Conservation (phyloP, 352 stramenopile species). For the Poterioochromonas sp. region DNA sequence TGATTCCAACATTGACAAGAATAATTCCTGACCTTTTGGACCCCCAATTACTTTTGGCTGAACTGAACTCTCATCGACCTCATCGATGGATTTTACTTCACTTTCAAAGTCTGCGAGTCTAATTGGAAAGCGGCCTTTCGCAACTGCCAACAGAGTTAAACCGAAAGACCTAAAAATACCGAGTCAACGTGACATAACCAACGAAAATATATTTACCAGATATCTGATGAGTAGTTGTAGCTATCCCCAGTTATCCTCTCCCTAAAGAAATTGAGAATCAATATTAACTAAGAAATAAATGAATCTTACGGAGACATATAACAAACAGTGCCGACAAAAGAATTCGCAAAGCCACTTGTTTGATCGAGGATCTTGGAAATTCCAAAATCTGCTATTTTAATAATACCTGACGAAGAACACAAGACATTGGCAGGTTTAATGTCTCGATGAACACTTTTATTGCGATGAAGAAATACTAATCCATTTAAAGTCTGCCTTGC, state of each 20-base stretch:
- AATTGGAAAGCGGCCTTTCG: conserved; percentile 1
- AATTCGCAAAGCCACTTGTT: conserved; percentile 61
- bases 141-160: conserved; percentile 21
- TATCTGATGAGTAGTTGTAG: conserved; percentile 58
- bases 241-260: conserved; percentile 72
- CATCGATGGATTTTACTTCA: too few relatives aligned
- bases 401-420: conserved; percentile 39
- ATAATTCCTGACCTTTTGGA: too few relatives aligned
- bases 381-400: conserved; percentile 77
- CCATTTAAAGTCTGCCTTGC: conserved; percentile 63
- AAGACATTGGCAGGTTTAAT: conserved; percentile 61
- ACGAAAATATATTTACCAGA: conserved; percentile 42
- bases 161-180: conserved; percentile 3
- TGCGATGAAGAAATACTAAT: not conserved
- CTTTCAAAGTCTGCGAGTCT: not conserved
- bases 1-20: too few relatives aligned
- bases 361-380: conserved; percentile 62
- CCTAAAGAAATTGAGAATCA: not conserved
- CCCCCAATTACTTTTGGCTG: not conserved
- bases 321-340: conserved; percentile 84
- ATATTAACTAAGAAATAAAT: conserved; percentile 5
- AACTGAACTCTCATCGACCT: not conserved
- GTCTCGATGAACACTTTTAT: conserved; percentile 44
- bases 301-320: conserved; percentile 72
- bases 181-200: not conserved